Percentiles rank a stretch among this genome's conserved stretches.
phyloP scores from a whole-genome alignment of 2,329 filamentous ascomycete species.

The Whalleya microplaca region DNA sequence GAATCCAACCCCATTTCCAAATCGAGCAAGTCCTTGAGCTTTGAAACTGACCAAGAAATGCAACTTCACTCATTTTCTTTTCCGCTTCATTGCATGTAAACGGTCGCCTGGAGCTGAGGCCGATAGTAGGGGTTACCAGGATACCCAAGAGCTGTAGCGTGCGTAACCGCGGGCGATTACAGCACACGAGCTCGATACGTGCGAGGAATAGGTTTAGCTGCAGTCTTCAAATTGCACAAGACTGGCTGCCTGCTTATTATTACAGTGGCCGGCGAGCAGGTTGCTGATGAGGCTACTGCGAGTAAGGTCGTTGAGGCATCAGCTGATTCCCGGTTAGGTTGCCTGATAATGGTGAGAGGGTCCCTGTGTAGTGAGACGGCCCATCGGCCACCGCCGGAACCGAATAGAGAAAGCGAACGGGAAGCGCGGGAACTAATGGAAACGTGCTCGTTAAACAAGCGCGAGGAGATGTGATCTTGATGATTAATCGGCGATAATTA shows the following conservation, averaged over 20 bases:
- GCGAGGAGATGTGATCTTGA: neutral
- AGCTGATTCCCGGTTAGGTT: slow-evolving; percentile 21
- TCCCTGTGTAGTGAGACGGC: neutral
- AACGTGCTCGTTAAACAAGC: slow-evolving; percentile 1
- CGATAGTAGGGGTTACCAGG: neutral
- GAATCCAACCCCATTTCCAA: no score
- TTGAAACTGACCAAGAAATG: no score
- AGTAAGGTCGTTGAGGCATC: slow-evolving; percentile 18
- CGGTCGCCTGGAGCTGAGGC: neutral
- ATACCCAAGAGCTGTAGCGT: neutral
- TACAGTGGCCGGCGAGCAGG: slow-evolving; percentile 6
- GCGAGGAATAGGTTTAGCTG: slow-evolving; percentile 22
- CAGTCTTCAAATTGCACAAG: slow-evolving; percentile 16
- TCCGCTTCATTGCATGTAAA: neutral
- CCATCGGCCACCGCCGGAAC: slow-evolving; percentile 16
- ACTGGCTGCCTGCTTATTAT: neutral
- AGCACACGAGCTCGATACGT: slow-evolving; percentile 25
- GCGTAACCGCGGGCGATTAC: slow-evolving; percentile 25
- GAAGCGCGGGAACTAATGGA: slow-evolving; percentile 23
- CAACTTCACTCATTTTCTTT: neutral
- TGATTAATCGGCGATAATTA: neutral
- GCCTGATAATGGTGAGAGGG: slow-evolving; percentile 18
- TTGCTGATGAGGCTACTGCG: slow-evolving; percentile 10
- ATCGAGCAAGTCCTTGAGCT: no score
- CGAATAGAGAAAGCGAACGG: slow-evolving; percentile 12